Conservation (phyloP, 495 filamentous ascomycete genomes). For the Penicillium maclennaniae region DNA sequence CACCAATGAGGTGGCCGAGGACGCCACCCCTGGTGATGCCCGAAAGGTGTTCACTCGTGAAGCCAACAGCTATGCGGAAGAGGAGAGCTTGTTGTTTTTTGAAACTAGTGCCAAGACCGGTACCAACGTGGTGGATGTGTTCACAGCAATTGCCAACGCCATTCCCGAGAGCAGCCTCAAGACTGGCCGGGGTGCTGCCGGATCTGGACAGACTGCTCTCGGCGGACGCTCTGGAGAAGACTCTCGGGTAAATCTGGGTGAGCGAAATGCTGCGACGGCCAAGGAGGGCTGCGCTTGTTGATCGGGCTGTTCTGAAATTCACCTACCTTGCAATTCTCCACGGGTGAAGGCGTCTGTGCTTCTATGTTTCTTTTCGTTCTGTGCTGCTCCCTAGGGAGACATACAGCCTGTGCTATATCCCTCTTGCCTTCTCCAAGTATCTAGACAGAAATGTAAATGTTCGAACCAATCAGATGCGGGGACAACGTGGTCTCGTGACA, state of each 20-base stretch:
- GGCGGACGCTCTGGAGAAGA: conserved; percentile 40
- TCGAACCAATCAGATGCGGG: conserved; percentile 22
- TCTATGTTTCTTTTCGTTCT: conserved; percentile 12
- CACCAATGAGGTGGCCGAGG: conserved; percentile 54
- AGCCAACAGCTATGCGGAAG: conserved; percentile 90
- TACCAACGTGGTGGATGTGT: conserved; percentile 87
- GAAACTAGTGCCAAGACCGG: conserved; percentile 98
- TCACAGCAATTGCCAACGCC: conserved; percentile 96
- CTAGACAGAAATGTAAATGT: conserved; percentile 8
- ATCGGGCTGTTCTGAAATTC: conserved; percentile 15
- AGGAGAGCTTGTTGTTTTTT: conserved; percentile 90
- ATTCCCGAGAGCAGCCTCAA: conserved; percentile 96
- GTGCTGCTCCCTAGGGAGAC: conserved; percentile 8
- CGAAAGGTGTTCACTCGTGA: conserved; percentile 82
- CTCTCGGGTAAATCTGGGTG: conserved; percentile 43
- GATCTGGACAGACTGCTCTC: conserved; percentile 48
- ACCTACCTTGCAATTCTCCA: conserved; percentile 14
- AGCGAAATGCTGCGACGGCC: conserved; percentile 48
- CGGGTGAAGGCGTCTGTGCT: conserved; percentile 22
- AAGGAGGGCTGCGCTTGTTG: conserved; percentile 95
- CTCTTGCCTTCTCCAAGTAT: background rate
- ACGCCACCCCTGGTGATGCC: conserved; percentile 67
- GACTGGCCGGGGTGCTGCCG: conserved; percentile 65
- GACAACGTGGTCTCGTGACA: conserved; percentile 12
- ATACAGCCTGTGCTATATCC: conserved; percentile 5